phyloP scores from a whole-genome alignment of 768 basidiomycete species.

The Gloeophyllum trabeum region DNA sequence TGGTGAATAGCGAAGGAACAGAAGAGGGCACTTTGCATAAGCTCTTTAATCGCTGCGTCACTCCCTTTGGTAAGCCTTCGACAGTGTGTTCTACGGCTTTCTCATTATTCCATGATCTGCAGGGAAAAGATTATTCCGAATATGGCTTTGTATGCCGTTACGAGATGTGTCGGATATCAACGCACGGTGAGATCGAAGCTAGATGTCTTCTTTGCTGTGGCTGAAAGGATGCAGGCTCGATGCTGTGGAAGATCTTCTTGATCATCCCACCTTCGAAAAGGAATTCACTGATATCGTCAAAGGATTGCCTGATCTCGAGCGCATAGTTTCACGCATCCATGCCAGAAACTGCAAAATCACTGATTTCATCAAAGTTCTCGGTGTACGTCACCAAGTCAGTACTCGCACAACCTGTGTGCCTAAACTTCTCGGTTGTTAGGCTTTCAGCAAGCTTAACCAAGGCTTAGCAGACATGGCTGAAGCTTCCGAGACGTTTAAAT shows the following conservation, averaged over 20 bases:
- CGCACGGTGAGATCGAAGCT: slow-evolving; percentile 44
- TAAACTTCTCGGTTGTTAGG: slow-evolving; percentile 24
- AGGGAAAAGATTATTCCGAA: slow-evolving; percentile 93
- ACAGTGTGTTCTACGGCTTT: not conserved
- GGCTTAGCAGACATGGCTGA: slow-evolving; percentile 56
- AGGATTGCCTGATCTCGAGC: slow-evolving; percentile 84
- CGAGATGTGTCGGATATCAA: slow-evolving; percentile 79
- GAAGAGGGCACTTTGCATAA: slow-evolving; percentile 84
- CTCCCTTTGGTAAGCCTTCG: slow-evolving; percentile 69
- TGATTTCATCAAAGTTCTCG: slow-evolving; percentile 80
- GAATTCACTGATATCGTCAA: slow-evolving; percentile 70
- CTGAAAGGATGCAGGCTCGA: slow-evolving; percentile 87
- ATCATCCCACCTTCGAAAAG: slow-evolving; percentile 64
- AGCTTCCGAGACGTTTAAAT: slow-evolving; percentile 62
- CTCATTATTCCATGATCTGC: not conserved
- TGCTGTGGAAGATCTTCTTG: slow-evolving; percentile 86
- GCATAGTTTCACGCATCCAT: slow-evolving; percentile 90
- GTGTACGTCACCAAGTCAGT: slow-evolving; percentile 29
- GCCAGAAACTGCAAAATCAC: slow-evolving; percentile 81
- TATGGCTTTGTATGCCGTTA: slow-evolving; percentile 93
- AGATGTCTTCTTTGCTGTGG: not conserved
- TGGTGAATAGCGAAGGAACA: slow-evolving; percentile 89
- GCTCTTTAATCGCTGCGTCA: slow-evolving; percentile 73
- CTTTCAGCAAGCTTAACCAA: slow-evolving; percentile 63
- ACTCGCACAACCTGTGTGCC: not conserved